Percentiles rank a stretch among this genome's conserved stretches.
phyloP scores from a whole-genome alignment of 352 stramenopile genomes.

The Globisporangium echinulatum region DNA sequence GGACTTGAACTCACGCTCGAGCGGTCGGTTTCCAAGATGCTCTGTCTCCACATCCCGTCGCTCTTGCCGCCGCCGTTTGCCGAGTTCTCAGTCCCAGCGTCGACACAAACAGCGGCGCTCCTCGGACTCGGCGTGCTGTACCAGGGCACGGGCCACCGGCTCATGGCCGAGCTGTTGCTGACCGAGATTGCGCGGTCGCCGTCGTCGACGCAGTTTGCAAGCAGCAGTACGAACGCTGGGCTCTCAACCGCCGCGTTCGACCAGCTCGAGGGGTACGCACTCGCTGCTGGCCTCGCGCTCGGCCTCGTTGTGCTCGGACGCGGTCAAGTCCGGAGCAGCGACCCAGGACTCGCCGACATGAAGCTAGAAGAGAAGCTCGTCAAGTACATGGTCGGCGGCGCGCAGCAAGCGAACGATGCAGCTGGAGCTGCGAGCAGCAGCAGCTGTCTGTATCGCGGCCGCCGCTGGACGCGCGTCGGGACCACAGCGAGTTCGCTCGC shows the following conservation, averaged over 20 bases:
- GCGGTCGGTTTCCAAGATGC: constrained; percentile 95
- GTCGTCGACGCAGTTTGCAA: constrained; percentile 63
- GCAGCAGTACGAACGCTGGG: constrained; percentile 28
- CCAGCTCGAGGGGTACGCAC: constrained; percentile 93
- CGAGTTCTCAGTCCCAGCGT: constrained; percentile 93
- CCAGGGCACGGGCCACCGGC: constrained; percentile 90
- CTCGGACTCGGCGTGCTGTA: constrained; percentile 95
- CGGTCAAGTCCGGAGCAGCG: constrained; percentile 51
- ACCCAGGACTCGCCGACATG: constrained; percentile 92
- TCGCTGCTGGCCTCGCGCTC: constrained; percentile 90
- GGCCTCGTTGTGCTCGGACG: constrained; percentile 93
- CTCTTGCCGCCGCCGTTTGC: constrained; percentile 92
- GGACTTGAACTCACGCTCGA: constrained; percentile 63
- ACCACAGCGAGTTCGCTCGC: background rate
- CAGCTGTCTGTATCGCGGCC: constrained; percentile 67
- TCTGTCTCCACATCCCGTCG: constrained; percentile 97
- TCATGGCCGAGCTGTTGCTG: constrained; percentile 98
- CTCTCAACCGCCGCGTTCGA: constrained; percentile 56
- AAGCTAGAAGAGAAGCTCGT: constrained; percentile 96
- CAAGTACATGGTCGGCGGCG: constrained; percentile 90
- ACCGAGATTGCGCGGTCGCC: constrained; percentile 92
- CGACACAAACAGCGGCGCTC: constrained; percentile 94
- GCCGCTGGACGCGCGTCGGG: constrained; percentile 47
- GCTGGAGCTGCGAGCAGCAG: constrained; percentile 22
- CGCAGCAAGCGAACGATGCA: constrained; percentile 36